Evolutionary conservation across 768 basidiomycete genomes (phyloP), one percentile per base, ranked within the genome.

Genomic region (Leccinellum rugosiceps): DNA sequence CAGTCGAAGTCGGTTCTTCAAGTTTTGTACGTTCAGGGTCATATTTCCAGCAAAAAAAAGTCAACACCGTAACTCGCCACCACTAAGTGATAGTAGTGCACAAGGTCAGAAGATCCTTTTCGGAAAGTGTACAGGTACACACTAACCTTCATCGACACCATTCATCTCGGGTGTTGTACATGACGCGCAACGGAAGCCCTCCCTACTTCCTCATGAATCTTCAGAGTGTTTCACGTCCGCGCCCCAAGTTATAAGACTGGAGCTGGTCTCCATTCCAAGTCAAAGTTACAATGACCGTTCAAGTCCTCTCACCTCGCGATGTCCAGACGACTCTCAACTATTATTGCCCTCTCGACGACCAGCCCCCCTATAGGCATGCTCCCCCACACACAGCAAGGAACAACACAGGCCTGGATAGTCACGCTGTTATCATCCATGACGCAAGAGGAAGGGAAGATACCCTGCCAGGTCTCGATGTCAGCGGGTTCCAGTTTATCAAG

Each of bases 401-500:
- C 49, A 78, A 78, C 58, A 26, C 76, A 26, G 68, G 68, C n/a
- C 3, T 31, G 26, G 68, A 68, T 50, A 45, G 23, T 9, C 67
- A 45, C 14, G 56, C 52, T 1, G 55, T 59, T 6, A 51, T 69
- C 50, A 46, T 76, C 19, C 67, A 74, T 44, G 70, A 76, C 43
- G 53, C 74, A 6, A 70, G 75, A 45, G 75, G 71, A 26, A 65
- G 72, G 47, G 71, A 64, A 25, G 58, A 59, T 38, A 30, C 57
- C 1, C 56, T 71, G 6, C n/a, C n/a, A n/a, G 66, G 65, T n/a
- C 68, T 77, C 41, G 78, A 80, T 53, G 64, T 65, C 50, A 72
- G 74, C n/a, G 80, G 80, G n/a, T 81, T 81, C 66, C 72, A 75
- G 60, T 76, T 76, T 60, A 50, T 72, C 26, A 65, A 69, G 34